Evolutionary conservation across 257 asterid species (phyloP), one percentile per base, ranked within the genome.

Genomic region (Solanum okadae): DNA sequence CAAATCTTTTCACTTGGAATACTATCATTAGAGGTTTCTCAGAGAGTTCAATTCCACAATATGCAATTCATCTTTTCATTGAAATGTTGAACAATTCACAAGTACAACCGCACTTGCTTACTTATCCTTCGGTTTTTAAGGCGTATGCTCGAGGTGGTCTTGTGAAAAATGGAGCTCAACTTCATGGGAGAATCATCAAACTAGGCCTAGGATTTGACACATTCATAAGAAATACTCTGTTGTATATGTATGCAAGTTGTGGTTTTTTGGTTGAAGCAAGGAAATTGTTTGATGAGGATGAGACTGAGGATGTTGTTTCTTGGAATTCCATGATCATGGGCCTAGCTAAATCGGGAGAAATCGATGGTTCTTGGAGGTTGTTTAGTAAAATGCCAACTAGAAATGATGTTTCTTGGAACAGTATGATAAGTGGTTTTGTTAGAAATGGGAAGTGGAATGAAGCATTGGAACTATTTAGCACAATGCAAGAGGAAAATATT

Each of bases 281-380:
- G 77, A 94, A 91, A 44, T 81, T 96, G 91, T 96, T 96, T 86
- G 93, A 93, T 46, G 95, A 92, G 86, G 87, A 86, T 87, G 86
- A 31, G 1, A 90, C 86, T 10, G 37, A 63, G 38, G 98, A 40
- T 85, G 93, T 93, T 52, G 97, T 94, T 46, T 90, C 97, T 16
- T 96, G 98, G 98, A 95, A 96, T 91, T 94, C 96, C 1, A 91
- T 96, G 93, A 90, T 96, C 59, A 90, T 91, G 82, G 97, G 98
- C 5, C 89, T 88, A 78, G 95, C 98, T 11, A 96, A 93, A 90
- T 88, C 87, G 84, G 98, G 98, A 37, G 90, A 91, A 25, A 86
- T 96, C 61, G 93, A 91, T 25, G 93, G 92, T n/a, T 90, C 97
- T 35, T 90, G 93, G 94, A 93, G 93, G 88, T 71, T 96, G 86